Conservation (phyloP, 441 rosid genomes). For the Erodium moschatum region DNA sequence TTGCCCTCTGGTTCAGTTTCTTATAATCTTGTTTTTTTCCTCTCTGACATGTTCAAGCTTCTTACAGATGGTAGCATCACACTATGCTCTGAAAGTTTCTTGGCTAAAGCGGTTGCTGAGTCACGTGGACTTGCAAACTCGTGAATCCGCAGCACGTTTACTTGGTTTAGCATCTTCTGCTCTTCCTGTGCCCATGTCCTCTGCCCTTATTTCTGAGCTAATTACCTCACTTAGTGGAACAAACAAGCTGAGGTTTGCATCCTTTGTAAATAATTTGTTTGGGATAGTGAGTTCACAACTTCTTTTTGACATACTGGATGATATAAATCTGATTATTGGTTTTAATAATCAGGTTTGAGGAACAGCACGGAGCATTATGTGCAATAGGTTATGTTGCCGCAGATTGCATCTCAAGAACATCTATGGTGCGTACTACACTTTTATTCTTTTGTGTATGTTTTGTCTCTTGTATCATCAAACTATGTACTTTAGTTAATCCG, state of each 20-base stretch:
- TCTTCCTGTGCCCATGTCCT: constrained; percentile 44
- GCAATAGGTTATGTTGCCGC: constrained; percentile 77
- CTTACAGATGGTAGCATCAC: constrained; percentile 62
- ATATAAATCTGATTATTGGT: constrained; percentile 16
- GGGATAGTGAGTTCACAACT: constrained; percentile 8
- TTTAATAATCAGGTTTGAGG: constrained; percentile 60
- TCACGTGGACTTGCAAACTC: constrained; percentile 75
- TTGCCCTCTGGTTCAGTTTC: constrained; percentile 14
- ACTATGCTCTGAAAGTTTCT: constrained; percentile 47
- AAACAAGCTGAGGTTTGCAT: constrained; percentile 53
- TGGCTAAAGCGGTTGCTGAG: constrained; percentile 80
- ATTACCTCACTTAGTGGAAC: constrained; percentile 41
- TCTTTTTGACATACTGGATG: background rate
- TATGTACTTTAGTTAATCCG: background rate
- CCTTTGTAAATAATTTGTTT: background rate
- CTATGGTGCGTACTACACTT: constrained; percentile 49
- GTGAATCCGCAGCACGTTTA: constrained; percentile 85
- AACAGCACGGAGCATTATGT: constrained; percentile 67
- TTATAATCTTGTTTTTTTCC: constrained; percentile 10
- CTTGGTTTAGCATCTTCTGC: constrained; percentile 90
- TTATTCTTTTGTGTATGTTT: constrained; percentile 1
- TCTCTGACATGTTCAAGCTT: constrained; percentile 18
- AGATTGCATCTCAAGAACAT: constrained; percentile 45
- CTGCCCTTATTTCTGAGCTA: constrained; percentile 56
- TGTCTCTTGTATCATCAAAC: background rate